Percentiles rank a stretch among this genome's conserved stretches.
Evolutionary conservation across 345 rosid species (phyloP).

Genomic region (Cochlearia excelsa): DNA sequence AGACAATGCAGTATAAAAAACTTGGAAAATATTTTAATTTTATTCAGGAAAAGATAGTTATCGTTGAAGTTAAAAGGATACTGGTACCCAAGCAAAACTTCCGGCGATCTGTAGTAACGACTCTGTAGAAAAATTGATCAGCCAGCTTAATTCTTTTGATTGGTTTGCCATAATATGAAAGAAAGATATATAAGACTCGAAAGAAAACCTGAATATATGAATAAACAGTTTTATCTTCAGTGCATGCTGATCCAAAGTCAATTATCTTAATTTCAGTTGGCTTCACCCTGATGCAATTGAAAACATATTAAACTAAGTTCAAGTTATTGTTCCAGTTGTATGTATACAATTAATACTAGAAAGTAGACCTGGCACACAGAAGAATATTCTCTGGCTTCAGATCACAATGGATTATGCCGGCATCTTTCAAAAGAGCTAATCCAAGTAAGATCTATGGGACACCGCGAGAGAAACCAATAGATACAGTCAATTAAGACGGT

Average conservation of each 20-base stretch:
- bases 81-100: slow-evolving; percentile 97
- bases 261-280: slow-evolving; percentile 97
- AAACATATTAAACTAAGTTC: slow-evolving; percentile 23
- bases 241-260: slow-evolving; percentile 99
- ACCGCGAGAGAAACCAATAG: slow-evolving; percentile 17
- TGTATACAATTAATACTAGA: slow-evolving; percentile 18
- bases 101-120: slow-evolving; percentile 98
- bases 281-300: slow-evolving; percentile 59
- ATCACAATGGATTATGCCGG: slow-evolving; percentile 96
- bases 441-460: slow-evolving; percentile 75
- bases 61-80: slow-evolving; percentile 55
- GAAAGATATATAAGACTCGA: slow-evolving; percentile 4
- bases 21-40: background rate
- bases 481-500: slow-evolving; percentile 20
- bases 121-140: slow-evolving; percentile 63
- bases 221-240: slow-evolving; percentile 96
- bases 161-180: slow-evolving; percentile 24
- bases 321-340: slow-evolving; percentile 21
- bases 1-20: slow-evolving; percentile 15
- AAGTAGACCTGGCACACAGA: slow-evolving; percentile 75
- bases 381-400: slow-evolving; percentile 98
- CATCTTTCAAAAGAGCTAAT: slow-evolving; percentile 87
- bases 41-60: background rate
- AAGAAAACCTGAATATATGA: slow-evolving; percentile 90
- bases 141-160: slow-evolving; percentile 15